Evolutionary conservation across 1,139 yeast species (phyloP).

Genomic region (Fermentozyma sake): DNA sequence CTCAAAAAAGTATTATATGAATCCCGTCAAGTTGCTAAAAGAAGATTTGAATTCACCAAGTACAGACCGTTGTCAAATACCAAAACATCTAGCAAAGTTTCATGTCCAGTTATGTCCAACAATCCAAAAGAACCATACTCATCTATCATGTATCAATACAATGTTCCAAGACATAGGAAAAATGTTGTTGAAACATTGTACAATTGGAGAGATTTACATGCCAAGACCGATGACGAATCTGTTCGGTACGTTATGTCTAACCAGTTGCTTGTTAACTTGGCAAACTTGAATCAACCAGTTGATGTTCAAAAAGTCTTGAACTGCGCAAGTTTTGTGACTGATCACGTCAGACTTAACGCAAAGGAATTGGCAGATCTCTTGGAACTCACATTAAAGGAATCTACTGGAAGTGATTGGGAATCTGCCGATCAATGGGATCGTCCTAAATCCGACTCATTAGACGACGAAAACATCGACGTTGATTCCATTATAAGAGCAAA

Average conservation of each 20-base stretch:
- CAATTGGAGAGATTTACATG: slow-evolving; percentile 78
- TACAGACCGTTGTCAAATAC: slow-evolving; percentile 45
- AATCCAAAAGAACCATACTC: slow-evolving; percentile 54
- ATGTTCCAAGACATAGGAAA: slow-evolving; percentile 52
- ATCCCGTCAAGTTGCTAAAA: slow-evolving; percentile 75
- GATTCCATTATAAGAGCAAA: too few relatives aligned
- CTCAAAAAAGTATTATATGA: slow-evolving; percentile 64
- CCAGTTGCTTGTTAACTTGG: slow-evolving; percentile 64
- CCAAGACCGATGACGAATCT: slow-evolving; percentile 79
- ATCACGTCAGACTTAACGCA: slow-evolving; percentile 54
- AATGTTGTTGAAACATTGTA: slow-evolving; percentile 59
- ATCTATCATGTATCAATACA: slow-evolving; percentile 59
- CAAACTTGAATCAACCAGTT: slow-evolving; percentile 50
- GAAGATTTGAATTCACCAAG: slow-evolving; percentile 73
- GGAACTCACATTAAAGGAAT: slow-evolving; percentile 20
- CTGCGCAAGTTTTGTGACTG: slow-evolving; percentile 47
- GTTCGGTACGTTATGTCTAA: slow-evolving; percentile 81
- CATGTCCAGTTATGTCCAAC: slow-evolving; percentile 46
- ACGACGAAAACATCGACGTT: too few relatives aligned
- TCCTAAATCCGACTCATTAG: too few relatives aligned
- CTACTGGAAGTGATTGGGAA: slow-evolving; percentile 8
- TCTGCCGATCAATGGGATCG: slow-evolving; percentile 25
- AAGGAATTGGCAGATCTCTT: slow-evolving; percentile 56
- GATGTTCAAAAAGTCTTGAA: slow-evolving; percentile 55
- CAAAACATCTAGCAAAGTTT: slow-evolving; percentile 25